Evolutionary conservation across 1,139 yeast species (phyloP), one percentile per base, ranked within the genome.

Genomic region (Candida frijolesensis): DNA sequence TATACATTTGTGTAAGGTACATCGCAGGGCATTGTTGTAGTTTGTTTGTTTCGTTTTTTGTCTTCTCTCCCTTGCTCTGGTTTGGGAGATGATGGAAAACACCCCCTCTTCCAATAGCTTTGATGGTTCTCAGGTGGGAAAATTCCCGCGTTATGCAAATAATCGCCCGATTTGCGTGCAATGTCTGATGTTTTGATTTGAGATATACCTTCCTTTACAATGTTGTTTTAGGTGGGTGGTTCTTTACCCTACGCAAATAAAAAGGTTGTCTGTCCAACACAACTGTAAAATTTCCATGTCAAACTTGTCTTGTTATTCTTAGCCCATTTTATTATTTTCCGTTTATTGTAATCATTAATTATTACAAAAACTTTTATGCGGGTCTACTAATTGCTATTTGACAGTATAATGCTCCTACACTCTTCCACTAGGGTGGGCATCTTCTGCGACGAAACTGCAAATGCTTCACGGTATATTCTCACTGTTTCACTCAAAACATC

Each of bases 391-490:
- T 16, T 35, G 22, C 41, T 44, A 34, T 44, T 44, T 37, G 34
- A 15, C 10, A 11, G 41, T 16, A 62, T 57, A 11, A 63, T 56
- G 11, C 41, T 53, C 45, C 58, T 58, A 52, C 70, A 68, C 18
- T 66, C 57, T 33, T 53, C 63, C 1, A 66, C 61, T 45, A 75
- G 58, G 22, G 63, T 57, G 22, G 60, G 60, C 47, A 70, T 64
- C 47, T 71, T 71, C 48, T 65, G 73, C 7, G 68, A 70, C 46
- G 75, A 70, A 46, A 70, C 66, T 1, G 68, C 70, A 60, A 71
- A 85, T 8, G 89, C 90, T 45, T 82, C 84, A 54, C 79, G 76
- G 63, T 90, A 94, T 60, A 85, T 72, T 22, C 68, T 70, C 10
- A 87, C 67, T 44, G 87, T 79, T 53, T 82, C 83, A 4, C 69